These are phyloP conservation scores for Hippophae gyantsensis DNA, from an alignment of 306 rosid genomes.

Conservation along the genomic window DNA sequence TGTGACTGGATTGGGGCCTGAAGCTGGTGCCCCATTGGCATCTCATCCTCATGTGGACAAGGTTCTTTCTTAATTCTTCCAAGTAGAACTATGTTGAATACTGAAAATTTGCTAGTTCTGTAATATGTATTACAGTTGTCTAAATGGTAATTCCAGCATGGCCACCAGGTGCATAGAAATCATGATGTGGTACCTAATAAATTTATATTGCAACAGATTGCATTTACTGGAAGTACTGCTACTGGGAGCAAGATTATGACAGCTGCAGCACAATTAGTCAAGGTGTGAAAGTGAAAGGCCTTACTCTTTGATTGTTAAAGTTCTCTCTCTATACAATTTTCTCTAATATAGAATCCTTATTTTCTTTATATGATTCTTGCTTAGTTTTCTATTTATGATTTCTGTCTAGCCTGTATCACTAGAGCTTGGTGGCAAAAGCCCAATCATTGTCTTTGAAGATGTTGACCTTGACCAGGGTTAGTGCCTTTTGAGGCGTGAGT, in stretches of 20 bases:
- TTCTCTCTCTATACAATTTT: slow-evolving; percentile 2
- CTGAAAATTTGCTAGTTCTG: not conserved
- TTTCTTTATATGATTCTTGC: slow-evolving; percentile 9
- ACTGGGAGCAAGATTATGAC: slow-evolving; percentile 92
- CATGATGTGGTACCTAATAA: slow-evolving; percentile 9
- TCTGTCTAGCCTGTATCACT: slow-evolving; percentile 78
- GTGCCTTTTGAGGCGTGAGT: slow-evolving; percentile 26
- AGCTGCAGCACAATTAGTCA: slow-evolving; percentile 77
- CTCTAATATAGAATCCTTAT: slow-evolving; percentile 1
- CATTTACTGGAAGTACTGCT: slow-evolving; percentile 86
- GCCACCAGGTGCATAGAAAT: slow-evolving; percentile 11
- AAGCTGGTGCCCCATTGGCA: slow-evolving; percentile 97
- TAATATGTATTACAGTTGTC: not conserved
- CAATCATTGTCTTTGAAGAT: slow-evolving; percentile 83
- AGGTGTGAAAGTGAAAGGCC: slow-evolving; percentile 42
- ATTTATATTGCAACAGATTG: slow-evolving; percentile 48
- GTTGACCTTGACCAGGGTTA: slow-evolving; percentile 92
- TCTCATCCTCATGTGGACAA: slow-evolving; percentile 87
- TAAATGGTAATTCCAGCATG: not conserved
- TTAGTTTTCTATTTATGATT: slow-evolving; percentile 12
- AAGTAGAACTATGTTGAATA: slow-evolving; percentile 4
- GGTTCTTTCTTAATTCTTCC: slow-evolving; percentile 32
- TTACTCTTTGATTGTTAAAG: not conserved
- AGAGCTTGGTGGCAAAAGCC: slow-evolving; percentile 98
- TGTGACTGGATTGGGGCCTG: slow-evolving; percentile 82